Conservation (phyloP, 2,329 filamentous ascomycete species). For the Exophiala dermatitidis region DNA sequence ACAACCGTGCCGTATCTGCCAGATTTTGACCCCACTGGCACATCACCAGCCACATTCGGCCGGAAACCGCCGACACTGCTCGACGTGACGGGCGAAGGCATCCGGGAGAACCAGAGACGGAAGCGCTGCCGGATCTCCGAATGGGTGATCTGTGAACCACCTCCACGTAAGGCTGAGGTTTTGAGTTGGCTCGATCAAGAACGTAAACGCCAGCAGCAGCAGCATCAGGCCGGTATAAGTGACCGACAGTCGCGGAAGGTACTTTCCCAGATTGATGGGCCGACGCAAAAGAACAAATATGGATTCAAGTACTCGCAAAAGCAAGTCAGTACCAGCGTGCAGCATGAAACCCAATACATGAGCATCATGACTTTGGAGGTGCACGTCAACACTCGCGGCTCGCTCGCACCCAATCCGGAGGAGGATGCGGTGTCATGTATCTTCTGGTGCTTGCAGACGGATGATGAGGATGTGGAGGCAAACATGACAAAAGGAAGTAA, state of each 20-base stretch:
- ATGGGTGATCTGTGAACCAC: conserved; percentile 69
- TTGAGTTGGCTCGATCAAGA: conserved; percentile 55
- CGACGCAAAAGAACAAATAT: conserved; percentile 73
- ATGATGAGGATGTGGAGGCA: conserved; percentile 51
- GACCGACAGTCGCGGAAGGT: neutral
- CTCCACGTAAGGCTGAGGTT: conserved; percentile 66
- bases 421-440: conserved; percentile 81
- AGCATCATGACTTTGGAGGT: conserved; percentile 91
- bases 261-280: conserved; percentile 79
- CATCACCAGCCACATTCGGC: conserved; percentile 51
- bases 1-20: conserved; percentile 72
- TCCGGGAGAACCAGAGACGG: conserved; percentile 47
- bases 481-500: conserved; percentile 26
- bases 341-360: conserved; percentile 89
- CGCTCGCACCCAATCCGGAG: conserved; percentile 78
- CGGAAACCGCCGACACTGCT: conserved; percentile 42
- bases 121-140: conserved; percentile 54
- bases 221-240: conserved; percentile 11
- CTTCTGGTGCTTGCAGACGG: conserved; percentile 82
- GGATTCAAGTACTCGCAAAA: conserved; percentile 83
- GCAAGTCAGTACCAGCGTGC: conserved; percentile 63
- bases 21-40: conserved; percentile 61
- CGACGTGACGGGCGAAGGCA: conserved; percentile 48
- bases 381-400: conserved; percentile 78
- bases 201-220: conserved; percentile 2